A percentile compares a stretch with the other conserved stretches of the same genome.
phyloP scores from a whole-genome alignment of 2,329 filamentous ascomycete genomes.

The Beauveria brongniartii region DNA sequence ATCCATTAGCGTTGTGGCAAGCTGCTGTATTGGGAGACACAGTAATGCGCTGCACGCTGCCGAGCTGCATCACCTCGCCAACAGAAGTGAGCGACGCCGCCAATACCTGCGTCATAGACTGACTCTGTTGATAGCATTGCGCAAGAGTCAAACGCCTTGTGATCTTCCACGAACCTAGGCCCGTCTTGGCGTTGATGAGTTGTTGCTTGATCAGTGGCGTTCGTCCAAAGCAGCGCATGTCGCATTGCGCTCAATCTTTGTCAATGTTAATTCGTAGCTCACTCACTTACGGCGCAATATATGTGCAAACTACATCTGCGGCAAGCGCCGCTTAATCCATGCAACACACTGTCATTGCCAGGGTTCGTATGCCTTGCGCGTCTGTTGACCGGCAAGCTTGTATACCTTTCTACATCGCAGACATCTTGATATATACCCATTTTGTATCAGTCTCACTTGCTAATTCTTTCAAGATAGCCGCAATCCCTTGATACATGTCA shows the following conservation, averaged over 20 bases:
- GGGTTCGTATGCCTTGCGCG: conserved; percentile 43
- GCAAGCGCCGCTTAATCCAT: conserved; percentile 53
- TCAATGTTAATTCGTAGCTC: conserved; percentile 57
- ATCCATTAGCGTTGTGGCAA: conserved; percentile 31
- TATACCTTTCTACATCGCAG: conserved; percentile 57
- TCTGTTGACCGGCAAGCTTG: conserved; percentile 50
- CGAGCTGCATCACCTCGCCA: conserved; percentile 49
- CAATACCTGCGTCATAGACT: conserved; percentile 40
- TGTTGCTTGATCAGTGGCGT: background rate
- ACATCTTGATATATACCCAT: conserved; percentile 55
- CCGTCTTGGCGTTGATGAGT: background rate
- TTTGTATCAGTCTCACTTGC: conserved; percentile 15
- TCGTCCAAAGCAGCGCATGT: background rate
- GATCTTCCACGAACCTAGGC: conserved; percentile 37
- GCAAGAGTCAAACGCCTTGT: conserved; percentile 43
- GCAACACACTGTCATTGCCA: conserved; percentile 56
- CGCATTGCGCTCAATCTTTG: conserved; percentile 27
- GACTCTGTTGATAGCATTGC: conserved; percentile 39
- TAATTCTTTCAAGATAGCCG: background rate
- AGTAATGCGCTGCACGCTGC: conserved; percentile 51
- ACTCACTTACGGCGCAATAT: conserved; percentile 60
- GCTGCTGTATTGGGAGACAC: conserved; percentile 46
- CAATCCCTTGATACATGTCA: background rate
- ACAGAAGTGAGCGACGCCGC: conserved; percentile 49
- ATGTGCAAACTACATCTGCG: conserved; percentile 48